A percentile compares a stretch with the other conserved stretches of the same genome.
phyloP scores from a whole-genome alignment of 2,329 filamentous ascomycete genomes.

The Apiospora saccharicola region DNA sequence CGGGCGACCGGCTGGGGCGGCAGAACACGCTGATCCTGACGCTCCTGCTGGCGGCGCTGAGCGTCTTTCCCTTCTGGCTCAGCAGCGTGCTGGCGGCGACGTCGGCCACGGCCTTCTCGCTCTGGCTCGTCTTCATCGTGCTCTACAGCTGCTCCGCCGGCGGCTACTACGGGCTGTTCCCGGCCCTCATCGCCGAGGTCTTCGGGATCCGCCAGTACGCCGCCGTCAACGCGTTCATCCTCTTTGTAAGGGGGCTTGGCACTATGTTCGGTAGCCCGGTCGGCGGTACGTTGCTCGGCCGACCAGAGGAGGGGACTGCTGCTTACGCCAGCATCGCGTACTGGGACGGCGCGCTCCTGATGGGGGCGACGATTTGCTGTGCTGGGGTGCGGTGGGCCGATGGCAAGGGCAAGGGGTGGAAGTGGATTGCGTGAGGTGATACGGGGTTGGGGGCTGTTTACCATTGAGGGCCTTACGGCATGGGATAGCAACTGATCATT shows the following conservation, averaged over 20 bases:
- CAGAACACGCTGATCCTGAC: constrained; percentile 56
- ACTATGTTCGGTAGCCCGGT: constrained; percentile 54
- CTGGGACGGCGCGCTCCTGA: constrained; percentile 51
- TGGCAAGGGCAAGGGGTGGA: constrained; percentile 48
- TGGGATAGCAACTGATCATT: neutral
- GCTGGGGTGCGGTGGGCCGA: constrained; percentile 52
- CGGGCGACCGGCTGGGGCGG: constrained; percentile 54
- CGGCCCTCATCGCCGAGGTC: constrained; percentile 55
- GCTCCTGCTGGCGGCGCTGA: constrained; percentile 45
- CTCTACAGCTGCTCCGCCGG: constrained; percentile 52
- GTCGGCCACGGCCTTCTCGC: constrained; percentile 37
- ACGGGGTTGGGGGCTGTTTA: neutral
- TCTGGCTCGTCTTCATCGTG: constrained; percentile 52
- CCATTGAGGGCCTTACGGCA: neutral
- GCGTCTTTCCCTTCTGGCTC: constrained; percentile 49
- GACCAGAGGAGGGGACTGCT: constrained; percentile 36
- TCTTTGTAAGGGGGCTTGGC: constrained; percentile 52
- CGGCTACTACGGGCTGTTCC: constrained; percentile 55
- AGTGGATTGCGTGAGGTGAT: constrained; percentile 46
- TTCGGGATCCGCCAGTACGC: constrained; percentile 56
- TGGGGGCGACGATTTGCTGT: constrained; percentile 48
- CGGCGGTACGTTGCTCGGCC: constrained; percentile 50
- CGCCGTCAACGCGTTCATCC: constrained; percentile 55
- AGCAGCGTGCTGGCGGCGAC: constrained; percentile 38
- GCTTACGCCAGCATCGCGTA: constrained; percentile 49